A percentile compares a stretch with the other conserved stretches of the same genome.
phyloP scores from a whole-genome alignment of 2,329 filamentous ascomycete species.

The Trichoderma simmonsii region DNA sequence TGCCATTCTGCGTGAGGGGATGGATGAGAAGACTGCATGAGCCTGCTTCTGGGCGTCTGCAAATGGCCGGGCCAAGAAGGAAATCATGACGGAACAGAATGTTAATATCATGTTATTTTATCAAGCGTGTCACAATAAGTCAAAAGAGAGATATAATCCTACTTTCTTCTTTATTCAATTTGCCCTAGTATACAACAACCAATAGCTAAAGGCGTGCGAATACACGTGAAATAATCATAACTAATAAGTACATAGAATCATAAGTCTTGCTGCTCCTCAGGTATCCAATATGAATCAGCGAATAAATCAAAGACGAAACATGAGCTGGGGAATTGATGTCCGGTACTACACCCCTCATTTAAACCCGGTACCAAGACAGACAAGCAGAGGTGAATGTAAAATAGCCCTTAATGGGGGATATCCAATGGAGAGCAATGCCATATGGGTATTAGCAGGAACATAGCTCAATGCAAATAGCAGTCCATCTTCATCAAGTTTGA shows the following conservation, averaged over 20 bases:
- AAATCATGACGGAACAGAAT: background rate
- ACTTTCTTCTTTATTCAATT: background rate
- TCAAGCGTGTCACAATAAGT: background rate
- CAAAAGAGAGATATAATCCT: background rate
- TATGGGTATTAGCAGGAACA: background rate
- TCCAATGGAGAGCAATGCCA: background rate
- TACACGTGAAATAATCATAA: background rate
- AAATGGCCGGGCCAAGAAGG: too few species aligned
- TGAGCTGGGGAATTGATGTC: background rate
- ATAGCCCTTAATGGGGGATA: background rate
- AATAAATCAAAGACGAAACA: background rate
- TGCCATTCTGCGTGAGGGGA: conserved; percentile 56
- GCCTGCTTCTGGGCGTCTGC: background rate
- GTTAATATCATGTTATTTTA: background rate
- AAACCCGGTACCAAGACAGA: background rate
- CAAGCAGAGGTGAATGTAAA: background rate
- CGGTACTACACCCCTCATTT: background rate
- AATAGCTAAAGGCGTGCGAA: background rate
- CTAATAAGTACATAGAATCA: background rate
- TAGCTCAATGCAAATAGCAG: background rate
- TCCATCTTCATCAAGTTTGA: conserved; percentile 10
- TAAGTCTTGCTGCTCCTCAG: background rate
- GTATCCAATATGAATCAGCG: background rate
- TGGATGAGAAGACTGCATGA: conserved; percentile 39
- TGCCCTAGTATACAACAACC: background rate